phyloP scores from a whole-genome alignment of 1,139 yeast species.

The Hansenula lynferdii region DNA sequence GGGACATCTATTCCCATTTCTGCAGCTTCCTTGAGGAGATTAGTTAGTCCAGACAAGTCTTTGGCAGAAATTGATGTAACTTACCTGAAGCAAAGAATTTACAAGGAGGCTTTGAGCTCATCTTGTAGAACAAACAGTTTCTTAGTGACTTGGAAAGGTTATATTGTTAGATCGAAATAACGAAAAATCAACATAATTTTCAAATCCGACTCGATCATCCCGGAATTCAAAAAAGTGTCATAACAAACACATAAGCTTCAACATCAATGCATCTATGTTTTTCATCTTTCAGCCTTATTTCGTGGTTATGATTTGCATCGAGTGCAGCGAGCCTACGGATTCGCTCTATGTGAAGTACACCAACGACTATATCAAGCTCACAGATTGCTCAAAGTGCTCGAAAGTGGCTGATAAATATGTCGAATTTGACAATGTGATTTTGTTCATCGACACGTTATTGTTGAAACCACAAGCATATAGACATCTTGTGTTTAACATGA shows the following conservation, averaged over 20 bases:
- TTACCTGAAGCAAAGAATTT: conserved; percentile 35
- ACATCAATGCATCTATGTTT: neutral
- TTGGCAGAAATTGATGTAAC: conserved; percentile 2
- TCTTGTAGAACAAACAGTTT: too few species aligned
- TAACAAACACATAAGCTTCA: neutral
- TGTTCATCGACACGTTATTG: conserved; percentile 77
- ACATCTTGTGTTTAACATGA: conserved; percentile 76
- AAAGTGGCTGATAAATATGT: conserved; percentile 85
- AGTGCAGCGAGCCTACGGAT: conserved; percentile 65
- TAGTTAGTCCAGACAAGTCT: neutral
- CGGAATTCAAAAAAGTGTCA: neutral
- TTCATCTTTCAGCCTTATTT: too few species aligned
- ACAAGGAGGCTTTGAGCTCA: conserved; percentile 29
- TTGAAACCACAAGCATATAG: conserved; percentile 87
- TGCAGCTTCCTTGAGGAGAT: conserved; percentile 24
- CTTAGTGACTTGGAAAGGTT: too few species aligned
- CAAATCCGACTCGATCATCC: neutral
- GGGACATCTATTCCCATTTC: conserved; percentile 34
- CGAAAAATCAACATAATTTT: neutral
- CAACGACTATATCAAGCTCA: conserved; percentile 72
- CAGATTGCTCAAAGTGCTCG: conserved; percentile 71
- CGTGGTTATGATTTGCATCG: conserved; percentile 77
- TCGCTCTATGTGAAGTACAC: conserved; percentile 70
- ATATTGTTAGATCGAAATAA: too few species aligned
- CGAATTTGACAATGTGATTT: conserved; percentile 79